Percentiles rank a stretch among this genome's conserved stretches.
phyloP scores from a whole-genome alignment of 257 asterid species.

The Salvia miltiorrhiza region DNA sequence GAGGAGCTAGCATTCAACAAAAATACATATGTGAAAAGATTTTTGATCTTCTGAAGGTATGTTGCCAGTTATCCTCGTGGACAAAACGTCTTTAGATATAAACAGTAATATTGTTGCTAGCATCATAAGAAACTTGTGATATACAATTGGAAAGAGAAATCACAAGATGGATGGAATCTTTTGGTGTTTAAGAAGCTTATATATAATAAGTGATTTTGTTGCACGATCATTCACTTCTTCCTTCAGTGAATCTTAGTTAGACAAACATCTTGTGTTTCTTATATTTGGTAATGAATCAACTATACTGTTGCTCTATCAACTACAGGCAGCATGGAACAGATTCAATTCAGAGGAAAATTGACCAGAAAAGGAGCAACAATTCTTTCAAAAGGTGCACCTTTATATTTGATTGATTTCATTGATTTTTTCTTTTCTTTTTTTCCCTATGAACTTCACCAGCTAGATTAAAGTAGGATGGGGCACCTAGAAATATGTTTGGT shows the following conservation, averaged over 20 bases:
- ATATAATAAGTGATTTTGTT: background rate
- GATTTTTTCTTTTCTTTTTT: conserved; percentile 19
- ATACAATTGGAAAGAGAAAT: background rate
- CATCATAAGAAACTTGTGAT: background rate
- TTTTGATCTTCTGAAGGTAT: conserved; percentile 88
- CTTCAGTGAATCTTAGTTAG: background rate
- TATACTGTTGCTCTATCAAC: conserved; percentile 12
- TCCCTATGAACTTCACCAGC: no score
- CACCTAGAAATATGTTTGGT: background rate
- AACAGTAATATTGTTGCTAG: conserved; percentile 2
- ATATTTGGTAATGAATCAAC: background rate
- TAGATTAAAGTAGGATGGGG: no score
- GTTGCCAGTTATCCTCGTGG: conserved; percentile 40
- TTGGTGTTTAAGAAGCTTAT: background rate
- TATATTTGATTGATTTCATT: conserved; percentile 27
- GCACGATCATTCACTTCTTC: background rate
- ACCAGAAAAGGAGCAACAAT: conserved; percentile 11
- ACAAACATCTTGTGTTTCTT: background rate
- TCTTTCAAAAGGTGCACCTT: background rate
- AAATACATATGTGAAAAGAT: conserved; percentile 87
- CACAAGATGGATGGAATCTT: background rate
- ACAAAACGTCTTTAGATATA: no score
- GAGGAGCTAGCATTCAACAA: conserved; percentile 82
- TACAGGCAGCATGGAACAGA: conserved; percentile 88
- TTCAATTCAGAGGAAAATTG: conserved; percentile 90